Evolutionary conservation across 768 basidiomycete genomes (phyloP), one percentile per base, ranked within the genome.

Genomic region (Serendipita indica): DNA sequence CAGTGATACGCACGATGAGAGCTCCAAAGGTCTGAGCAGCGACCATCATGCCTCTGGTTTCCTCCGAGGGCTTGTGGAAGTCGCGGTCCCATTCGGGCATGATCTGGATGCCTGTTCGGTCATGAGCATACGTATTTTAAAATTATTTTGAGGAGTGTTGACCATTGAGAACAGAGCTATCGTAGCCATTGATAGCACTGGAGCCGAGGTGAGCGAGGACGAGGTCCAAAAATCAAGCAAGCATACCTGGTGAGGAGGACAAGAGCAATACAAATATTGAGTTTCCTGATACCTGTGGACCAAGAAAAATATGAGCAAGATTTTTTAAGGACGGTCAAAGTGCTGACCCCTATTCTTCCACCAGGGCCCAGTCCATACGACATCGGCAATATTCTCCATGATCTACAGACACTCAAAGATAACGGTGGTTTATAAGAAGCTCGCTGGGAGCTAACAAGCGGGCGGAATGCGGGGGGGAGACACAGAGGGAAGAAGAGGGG

Each of bases 151-250:
- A 20, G 32, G 7, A 25, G 32, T 54, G 12, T 65, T 18, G 34
- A 72, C 74, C 74, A 64, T 83, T 84, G 16, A 83, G 73, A 41
- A 83, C 69, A 14, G 82, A 83, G 2, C 80, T 79, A 65, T 84
- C 81, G 54, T 82, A 75, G 25, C 85, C 84, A 68, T 84, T 85
- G 57, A 78, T 77, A 54, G 49, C 49, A 14, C 76, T 71, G 16
- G 82, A 78, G 16, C 83, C 82, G 60, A 84, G 68, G 18, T 85
- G 72, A 2, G 83, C 81, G 13, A 84, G 70, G 16, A 81, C 22
- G 32, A 25, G 49, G 32, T 16, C 49, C 22, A 16, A n/a, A 28
- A 28, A 16, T 16, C 32, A 54, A 12, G 49, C 49, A 16, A 54
- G 22, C 25, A 28, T 54, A 54, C 49, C 49, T 54, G 5, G 49